Conservation (phyloP, 2,329 filamentous ascomycete species). For the Trichoderma sp. region DNA sequence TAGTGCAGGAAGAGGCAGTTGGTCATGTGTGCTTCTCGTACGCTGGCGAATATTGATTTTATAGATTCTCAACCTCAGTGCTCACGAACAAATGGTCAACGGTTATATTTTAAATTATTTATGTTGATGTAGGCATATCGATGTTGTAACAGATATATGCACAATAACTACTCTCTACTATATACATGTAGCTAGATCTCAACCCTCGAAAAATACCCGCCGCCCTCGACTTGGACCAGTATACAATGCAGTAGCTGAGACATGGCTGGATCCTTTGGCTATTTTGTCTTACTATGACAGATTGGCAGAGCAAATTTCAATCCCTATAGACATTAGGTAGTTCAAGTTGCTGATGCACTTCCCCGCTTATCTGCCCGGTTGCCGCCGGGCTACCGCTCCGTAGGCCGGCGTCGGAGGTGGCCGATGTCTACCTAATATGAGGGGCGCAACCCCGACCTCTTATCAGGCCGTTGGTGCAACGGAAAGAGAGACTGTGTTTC, state of each 20-base stretch:
- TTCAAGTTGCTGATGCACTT: background rate
- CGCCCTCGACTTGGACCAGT: background rate
- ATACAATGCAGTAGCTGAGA: background rate
- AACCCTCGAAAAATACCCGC: background rate
- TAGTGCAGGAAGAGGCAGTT: background rate
- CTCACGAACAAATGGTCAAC: background rate
- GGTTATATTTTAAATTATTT: background rate
- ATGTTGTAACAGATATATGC: background rate
- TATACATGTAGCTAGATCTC: background rate
- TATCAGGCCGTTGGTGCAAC: conserved; percentile 8
- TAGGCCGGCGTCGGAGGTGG: conserved; percentile 40
- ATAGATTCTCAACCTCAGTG: background rate
- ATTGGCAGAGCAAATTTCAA: background rate
- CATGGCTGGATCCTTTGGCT: background rate
- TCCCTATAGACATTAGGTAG: background rate
- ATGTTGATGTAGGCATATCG: no score
- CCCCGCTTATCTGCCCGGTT: conserved; percentile 24
- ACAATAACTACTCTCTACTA: background rate
- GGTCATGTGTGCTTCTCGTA: background rate
- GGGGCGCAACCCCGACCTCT: background rate
- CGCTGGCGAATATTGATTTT: background rate
- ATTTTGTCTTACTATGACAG: background rate
- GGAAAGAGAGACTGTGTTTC: background rate
- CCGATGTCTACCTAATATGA: conserved; percentile 34
- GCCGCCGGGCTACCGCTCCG: conserved; percentile 26